phyloP scores from a whole-genome alignment of 2,329 filamentous ascomycete genomes.

The Leptosphaerulina australis region DNA sequence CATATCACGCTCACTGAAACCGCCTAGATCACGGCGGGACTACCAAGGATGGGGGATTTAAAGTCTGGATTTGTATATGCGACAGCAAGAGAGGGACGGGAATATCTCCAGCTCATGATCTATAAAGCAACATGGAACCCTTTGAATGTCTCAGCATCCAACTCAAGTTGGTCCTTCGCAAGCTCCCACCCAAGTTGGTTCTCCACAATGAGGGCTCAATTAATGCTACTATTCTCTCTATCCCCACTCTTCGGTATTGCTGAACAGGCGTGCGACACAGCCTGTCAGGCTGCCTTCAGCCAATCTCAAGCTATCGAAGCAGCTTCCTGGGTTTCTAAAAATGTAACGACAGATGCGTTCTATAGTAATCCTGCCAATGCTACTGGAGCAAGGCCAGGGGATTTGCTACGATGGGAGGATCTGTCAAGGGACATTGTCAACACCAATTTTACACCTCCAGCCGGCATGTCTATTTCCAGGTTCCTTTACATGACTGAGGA shows the following conservation, averaged over 20 bases:
- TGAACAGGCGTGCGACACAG: neutral
- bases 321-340: slow-evolving; percentile 2
- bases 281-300: neutral
- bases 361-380: slow-evolving; percentile 26
- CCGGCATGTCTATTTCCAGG: slow-evolving; percentile 27
- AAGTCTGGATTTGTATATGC: neutral
- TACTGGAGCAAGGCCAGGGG: slow-evolving; percentile 23
- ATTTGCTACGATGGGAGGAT: slow-evolving; percentile 27
- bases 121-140: neutral
- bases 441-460: slow-evolving; percentile 21
- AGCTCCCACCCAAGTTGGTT: neutral
- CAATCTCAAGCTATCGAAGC: neutral
- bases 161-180: neutral
- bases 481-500: slow-evolving; percentile 33
- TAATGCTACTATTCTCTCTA: neutral
- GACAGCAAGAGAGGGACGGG: neutral
- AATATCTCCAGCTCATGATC: neutral
- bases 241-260: neutral
- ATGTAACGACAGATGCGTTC: slow-evolving; percentile 22
- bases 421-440: slow-evolving; percentile 22
- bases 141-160: neutral
- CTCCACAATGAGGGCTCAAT: neutral
- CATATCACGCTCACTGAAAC: neutral
- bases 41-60: neutral
- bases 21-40: neutral